Percentiles rank a stretch among this genome's conserved stretches.
Conservation (phyloP, 192 early-diverging fungal genomes). For the Rhizophlyctis rosea region DNA sequence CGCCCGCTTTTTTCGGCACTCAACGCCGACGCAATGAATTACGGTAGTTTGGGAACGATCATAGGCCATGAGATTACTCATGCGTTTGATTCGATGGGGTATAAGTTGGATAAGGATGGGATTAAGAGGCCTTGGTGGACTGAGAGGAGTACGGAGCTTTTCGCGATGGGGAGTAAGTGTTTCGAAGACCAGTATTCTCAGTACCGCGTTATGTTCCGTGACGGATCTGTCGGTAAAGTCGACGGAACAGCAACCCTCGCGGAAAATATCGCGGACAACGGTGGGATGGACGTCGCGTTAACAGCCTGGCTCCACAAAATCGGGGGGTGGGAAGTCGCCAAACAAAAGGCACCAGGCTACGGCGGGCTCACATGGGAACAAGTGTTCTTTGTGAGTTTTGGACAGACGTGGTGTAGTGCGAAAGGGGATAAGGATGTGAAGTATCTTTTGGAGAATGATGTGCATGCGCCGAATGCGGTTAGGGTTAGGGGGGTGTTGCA, state of each 20-base stretch:
- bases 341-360: conserved; percentile 45
- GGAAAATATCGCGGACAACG: conserved; percentile 72
- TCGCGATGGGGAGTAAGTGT: conserved; percentile 53
- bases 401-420: conserved; percentile 65
- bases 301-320: too few relatives aligned
- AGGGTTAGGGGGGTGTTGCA: conserved; percentile 28
- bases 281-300: conserved; percentile 50
- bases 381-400: conserved; percentile 68
- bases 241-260: conserved; percentile 58
- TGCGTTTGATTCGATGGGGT: conserved; percentile 65
- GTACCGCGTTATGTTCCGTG: conserved; percentile 44
- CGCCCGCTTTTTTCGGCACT: conserved; percentile 56
- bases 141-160: conserved; percentile 28
- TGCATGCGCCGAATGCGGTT: conserved; percentile 25
- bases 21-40: conserved; percentile 62
- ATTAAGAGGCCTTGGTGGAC: conserved; percentile 46
- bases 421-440: conserved; percentile 15
- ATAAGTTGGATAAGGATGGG: conserved; percentile 55
- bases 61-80: conserved; percentile 79
- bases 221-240: conserved; percentile 33
- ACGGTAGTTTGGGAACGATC: conserved; percentile 64
- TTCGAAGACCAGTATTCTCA: conserved; percentile 65
- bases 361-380: conserved; percentile 55
- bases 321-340: conserved; percentile 28
- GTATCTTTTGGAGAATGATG: conserved; percentile 20